Percentiles rank a stretch among this genome's conserved stretches.
phyloP scores from a whole-genome alignment of 2,329 filamentous ascomycete genomes.

The Fusarium sp. region DNA sequence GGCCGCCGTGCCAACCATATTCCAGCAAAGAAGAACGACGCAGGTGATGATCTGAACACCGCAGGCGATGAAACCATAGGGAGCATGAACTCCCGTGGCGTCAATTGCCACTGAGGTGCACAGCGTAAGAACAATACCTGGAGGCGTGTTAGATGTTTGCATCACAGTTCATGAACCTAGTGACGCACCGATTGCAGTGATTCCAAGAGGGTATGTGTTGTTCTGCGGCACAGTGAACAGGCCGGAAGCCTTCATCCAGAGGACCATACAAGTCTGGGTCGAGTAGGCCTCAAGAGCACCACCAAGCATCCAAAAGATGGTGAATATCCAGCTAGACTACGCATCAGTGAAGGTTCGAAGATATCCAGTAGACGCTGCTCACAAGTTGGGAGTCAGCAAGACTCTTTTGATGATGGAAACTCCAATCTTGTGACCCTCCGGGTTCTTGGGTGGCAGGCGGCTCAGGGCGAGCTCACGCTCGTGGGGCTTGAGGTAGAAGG shows the following conservation, averaged over 20 bases:
- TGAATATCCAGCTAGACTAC: slow-evolving; percentile 44
- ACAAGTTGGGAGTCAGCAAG: slow-evolving; percentile 35
- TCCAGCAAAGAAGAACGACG: slow-evolving; percentile 49
- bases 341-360: neutral
- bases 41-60: slow-evolving; percentile 49
- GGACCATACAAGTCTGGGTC: slow-evolving; percentile 42
- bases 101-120: slow-evolving; percentile 53
- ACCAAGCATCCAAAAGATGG: slow-evolving; percentile 51
- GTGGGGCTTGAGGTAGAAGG: slow-evolving; percentile 50
- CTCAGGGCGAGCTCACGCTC: slow-evolving; percentile 56
- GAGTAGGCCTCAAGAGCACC: slow-evolving; percentile 50
- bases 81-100: slow-evolving; percentile 48
- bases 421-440: slow-evolving; percentile 40
- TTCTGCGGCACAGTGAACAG: slow-evolving; percentile 48
- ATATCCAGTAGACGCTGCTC: neutral
- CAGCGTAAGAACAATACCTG: slow-evolving; percentile 32
- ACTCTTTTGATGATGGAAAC: slow-evolving; percentile 40
- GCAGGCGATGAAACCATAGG: slow-evolving; percentile 50
- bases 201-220: slow-evolving; percentile 54
- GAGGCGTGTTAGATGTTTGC: neutral
- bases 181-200: slow-evolving; percentile 39
- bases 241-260: slow-evolving; percentile 45
- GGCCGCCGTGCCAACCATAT: slow-evolving; percentile 43
- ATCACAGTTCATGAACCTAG: accelerated
- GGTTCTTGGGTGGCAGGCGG: slow-evolving; percentile 46